Conservation (phyloP, 345 rosid species). For the Passiflora organensis region DNA sequence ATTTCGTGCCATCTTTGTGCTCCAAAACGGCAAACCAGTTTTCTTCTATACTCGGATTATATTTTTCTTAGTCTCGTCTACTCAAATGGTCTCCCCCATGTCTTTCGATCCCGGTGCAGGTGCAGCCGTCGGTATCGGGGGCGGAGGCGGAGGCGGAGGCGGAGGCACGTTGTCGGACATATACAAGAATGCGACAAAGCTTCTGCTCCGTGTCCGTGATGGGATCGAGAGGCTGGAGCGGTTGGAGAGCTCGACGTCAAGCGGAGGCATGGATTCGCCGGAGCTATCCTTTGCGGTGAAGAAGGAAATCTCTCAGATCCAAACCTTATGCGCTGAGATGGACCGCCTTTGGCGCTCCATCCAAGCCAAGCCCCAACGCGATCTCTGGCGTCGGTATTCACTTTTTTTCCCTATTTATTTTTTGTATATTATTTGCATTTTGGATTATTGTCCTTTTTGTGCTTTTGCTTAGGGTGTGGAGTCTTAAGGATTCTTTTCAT, state of each 20-base stretch:
- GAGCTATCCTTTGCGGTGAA: conserved; percentile 65
- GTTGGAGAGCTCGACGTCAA: conserved; percentile 52
- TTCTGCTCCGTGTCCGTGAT: conserved; percentile 61
- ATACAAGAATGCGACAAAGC: conserved; percentile 51
- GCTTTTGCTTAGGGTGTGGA: no score
- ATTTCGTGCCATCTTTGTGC: no score
- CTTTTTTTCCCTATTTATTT: not conserved
- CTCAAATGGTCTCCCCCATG: not conserved
- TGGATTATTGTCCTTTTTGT: not conserved
- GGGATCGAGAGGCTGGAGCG: conserved; percentile 85
- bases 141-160: conserved; percentile 51
- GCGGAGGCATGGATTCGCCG: conserved; percentile 58
- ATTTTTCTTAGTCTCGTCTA: no score
- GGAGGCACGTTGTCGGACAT: conserved; percentile 71
- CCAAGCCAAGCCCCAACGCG: conserved; percentile 73
- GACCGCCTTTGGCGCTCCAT: conserved; percentile 82
- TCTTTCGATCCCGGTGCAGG: not conserved
- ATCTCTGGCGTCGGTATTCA: conserved; percentile 83
- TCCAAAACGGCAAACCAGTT: no score
- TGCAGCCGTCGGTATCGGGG: conserved; percentile 27
- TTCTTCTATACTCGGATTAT: no score
- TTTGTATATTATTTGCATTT: not conserved
- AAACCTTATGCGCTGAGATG: conserved; percentile 71
- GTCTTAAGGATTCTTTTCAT: no score
- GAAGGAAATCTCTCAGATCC: conserved; percentile 69